Evolutionary conservation across 2,329 filamentous ascomycete genomes (phyloP), one percentile per base, ranked within the genome.

Genomic region (Hypoxylon sp.): DNA sequence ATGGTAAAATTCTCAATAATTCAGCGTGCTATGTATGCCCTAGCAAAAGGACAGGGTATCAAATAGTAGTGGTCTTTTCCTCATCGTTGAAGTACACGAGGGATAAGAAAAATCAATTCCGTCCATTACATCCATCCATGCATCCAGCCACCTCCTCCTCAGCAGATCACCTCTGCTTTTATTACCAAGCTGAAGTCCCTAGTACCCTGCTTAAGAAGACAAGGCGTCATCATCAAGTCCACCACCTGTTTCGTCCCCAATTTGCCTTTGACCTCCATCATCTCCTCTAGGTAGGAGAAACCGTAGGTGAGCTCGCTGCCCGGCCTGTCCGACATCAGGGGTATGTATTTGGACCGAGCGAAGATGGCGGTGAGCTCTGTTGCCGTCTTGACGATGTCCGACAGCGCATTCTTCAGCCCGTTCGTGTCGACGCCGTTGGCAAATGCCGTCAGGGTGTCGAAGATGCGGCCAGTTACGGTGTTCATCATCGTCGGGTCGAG

Each of bases 81-180:
- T 9, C 11, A 19, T 44, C 27, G 26, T n/a, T 30, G 26, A 37
- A 32, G 38, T 30, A 23, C 19, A 23, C 21, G 6, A n/a, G n/a
- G n/a, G n/a, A n/a, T 26, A 38, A n/a, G 32, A 15, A 20, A n/a
- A 31, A 21, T 25, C 11, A 15, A 16, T 44, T 31, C 25, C 27
- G 29, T 37, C 9, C 7, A 17, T 32, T 20, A 19, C 19, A 16
- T 15, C 19, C 15, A 20, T n/a, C 21, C 21, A 9, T 25, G 5
- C n/a, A 15, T 7, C n/a, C 15, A 20, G 7, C 9, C n/a, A 29
- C 6, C 23, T n/a, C 6, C 13, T 16, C 15, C 27, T 61, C 40
- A 66, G 34, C 62, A 65, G 21, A 64, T 55, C 15, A 69, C 63
- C 16, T 67, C 65, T 7, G 67, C 65, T 55, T 67, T 69, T 30